Conservation (phyloP, 768 basidiomycete genomes). For the Podaxis carcinomalis region DNA sequence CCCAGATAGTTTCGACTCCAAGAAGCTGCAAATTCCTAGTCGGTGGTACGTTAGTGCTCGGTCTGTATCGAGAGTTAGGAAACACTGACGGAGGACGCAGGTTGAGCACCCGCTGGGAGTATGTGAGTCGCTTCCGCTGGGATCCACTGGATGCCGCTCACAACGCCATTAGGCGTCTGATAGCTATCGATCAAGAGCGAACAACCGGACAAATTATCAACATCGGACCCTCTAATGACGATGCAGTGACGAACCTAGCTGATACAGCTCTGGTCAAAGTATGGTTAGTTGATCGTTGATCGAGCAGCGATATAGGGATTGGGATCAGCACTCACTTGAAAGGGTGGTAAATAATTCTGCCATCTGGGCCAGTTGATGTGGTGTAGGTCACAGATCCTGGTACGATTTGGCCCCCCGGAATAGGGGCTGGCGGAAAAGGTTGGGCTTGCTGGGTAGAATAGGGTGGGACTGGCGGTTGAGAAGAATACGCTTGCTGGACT, state of each 20-base stretch:
- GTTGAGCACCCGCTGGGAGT: constrained; percentile 55
- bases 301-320: constrained; percentile 1
- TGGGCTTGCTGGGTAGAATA: constrained; percentile 1
- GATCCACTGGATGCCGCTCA: constrained; percentile 64
- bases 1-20: constrained; percentile 44
- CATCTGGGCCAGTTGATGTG: constrained; percentile 58
- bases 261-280: constrained; percentile 55
- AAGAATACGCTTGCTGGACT: constrained; percentile 14
- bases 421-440: neutral
- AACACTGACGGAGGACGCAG: constrained; percentile 48
- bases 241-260: constrained; percentile 51
- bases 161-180: constrained; percentile 62
- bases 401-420: constrained; percentile 38
- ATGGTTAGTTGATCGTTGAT: constrained; percentile 15
- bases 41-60: neutral
- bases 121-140: constrained; percentile 67
- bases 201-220: constrained; percentile 17
- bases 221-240: constrained; percentile 1
- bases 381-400: constrained; percentile 75
- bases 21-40: constrained; percentile 21
- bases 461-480: constrained; percentile 1
- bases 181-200: constrained; percentile 45
- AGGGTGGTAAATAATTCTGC: constrained; percentile 60
- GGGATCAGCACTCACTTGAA: constrained; percentile 44
- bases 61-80: neutral